Base-by-base conservation (phyloP, 768 basidiomycete genomes). In the Russula sp. region DNA sequence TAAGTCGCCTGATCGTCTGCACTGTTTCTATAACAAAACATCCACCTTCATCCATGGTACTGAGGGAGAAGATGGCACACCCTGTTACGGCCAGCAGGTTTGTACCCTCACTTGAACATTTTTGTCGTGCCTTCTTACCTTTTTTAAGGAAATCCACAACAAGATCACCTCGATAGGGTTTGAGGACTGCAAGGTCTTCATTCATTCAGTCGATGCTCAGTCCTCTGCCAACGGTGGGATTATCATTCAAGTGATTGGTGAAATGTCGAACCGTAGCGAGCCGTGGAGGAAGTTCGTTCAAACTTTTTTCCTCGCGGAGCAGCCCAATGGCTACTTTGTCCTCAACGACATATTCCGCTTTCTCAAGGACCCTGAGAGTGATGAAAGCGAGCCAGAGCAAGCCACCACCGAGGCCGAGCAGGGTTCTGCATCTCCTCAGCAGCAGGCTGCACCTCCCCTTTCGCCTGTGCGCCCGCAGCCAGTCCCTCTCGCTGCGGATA, bases 281-380 rank as follows among this genome's bases (percentile, higher is more conserved):
- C 83, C 91, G 5, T 99, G 97, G 97, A 87, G 89, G 73, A 99
- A 98, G 79, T 99, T 99, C 72, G 95, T 94, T 13, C 97, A 99
- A 79, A 98, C 96, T 8, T 98, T 99, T 80, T 98, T 99, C 90
- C 88, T 99, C 60, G 97, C 97, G 44, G 94, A 98, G 76, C 97
- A 99, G 78, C 93, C 94, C 16, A 97, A 96, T 70, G 97, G 97
- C 49, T 99, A 98, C 80, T 99, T 96, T 74, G 97, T 99, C 69
- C 87, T 99, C 77, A 99, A 99, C 78, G 97, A 99, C 79, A 98
- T 98, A 80, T 99, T 98, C 87, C 90, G 97, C 65, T 98, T 97
- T 83, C 81, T 99, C 68, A 98, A 97, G 80, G 97, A 98, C 20
- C 42, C 84, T 9, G 93, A 93, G 69, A 81, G 81, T 32, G 93